Evolutionary conservation across 2,329 filamentous ascomycete species (phyloP).

Genomic region (Coniosporium tulheliwenetii): DNA sequence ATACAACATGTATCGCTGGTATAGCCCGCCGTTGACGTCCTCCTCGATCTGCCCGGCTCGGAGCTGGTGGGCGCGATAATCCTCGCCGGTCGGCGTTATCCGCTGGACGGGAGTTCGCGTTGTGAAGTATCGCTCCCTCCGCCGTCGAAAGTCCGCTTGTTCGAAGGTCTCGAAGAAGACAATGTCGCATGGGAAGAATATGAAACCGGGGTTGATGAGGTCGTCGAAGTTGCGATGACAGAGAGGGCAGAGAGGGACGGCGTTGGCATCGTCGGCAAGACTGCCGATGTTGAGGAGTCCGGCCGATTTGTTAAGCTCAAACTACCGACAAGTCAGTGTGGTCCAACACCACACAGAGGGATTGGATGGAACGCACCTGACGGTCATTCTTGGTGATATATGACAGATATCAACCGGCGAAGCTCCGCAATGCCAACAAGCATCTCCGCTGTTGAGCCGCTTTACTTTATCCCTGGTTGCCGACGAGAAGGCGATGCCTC

Average conservation of each 20-base stretch:
- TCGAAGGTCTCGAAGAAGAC: conserved; percentile 1
- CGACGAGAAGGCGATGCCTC: too few relatives aligned
- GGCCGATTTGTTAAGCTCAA: background rate
- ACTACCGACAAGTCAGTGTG: background rate
- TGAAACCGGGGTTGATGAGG: background rate
- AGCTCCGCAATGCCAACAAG: too few relatives aligned
- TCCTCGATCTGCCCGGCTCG: background rate
- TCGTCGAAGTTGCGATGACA: conserved; percentile 1
- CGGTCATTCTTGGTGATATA: too few relatives aligned
- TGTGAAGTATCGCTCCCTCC: background rate
- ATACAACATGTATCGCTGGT: background rate
- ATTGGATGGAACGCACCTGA: too few relatives aligned
- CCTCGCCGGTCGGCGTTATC: background rate
- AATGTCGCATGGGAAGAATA: conserved; percentile 1
- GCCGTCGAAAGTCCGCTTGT: background rate
- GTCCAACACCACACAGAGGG: too few relatives aligned
- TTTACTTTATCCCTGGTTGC: too few relatives aligned
- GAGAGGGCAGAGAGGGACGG: conserved; percentile 1
- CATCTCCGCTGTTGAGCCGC: too few relatives aligned
- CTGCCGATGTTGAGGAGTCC: background rate
- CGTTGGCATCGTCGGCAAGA: background rate
- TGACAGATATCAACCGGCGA: too few relatives aligned
- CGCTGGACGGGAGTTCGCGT: background rate
- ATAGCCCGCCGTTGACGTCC: too few relatives aligned
- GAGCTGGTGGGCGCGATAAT: background rate